Conservation (phyloP, 306 rosid genomes). For the Fragaria ananassa region DNA sequence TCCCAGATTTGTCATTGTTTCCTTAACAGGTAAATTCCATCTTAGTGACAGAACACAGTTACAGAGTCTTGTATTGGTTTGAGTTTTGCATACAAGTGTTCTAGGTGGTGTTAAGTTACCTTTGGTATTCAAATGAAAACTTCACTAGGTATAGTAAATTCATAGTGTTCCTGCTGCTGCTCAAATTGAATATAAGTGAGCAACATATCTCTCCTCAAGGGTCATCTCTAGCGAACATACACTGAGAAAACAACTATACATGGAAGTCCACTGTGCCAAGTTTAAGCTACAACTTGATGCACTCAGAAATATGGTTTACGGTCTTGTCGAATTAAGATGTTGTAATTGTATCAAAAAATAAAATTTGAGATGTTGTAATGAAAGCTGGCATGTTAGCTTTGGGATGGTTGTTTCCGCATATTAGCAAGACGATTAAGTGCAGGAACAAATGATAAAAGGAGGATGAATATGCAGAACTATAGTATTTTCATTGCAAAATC, state of each 20-base stretch:
- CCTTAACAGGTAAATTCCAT: slow-evolving; percentile 3
- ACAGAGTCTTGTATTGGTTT: slow-evolving; percentile 8
- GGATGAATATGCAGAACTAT: background rate
- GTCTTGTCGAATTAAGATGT: background rate
- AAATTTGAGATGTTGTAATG: slow-evolving; percentile 6
- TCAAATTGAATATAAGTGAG: background rate
- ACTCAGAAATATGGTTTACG: background rate
- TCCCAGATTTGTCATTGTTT: slow-evolving; percentile 14
- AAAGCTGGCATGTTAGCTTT: background rate
- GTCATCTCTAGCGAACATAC: background rate
- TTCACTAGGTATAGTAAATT: slow-evolving; percentile 5
- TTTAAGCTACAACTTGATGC: background rate
- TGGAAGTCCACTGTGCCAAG: background rate
- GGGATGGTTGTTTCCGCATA: slow-evolving; percentile 1
- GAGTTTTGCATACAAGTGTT: background rate
- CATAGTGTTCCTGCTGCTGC: background rate
- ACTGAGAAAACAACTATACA: background rate
- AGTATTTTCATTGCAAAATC: background rate
- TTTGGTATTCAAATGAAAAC: background rate
- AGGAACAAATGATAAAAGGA: background rate
- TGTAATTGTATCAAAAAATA: background rate
- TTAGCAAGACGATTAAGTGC: background rate
- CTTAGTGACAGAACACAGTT: background rate
- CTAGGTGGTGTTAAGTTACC: background rate
- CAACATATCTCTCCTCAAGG: background rate